These are phyloP conservation scores for Metschnikowia matae DNA, from an alignment of 805 yeast species.

Conservation along the genomic window DNA sequence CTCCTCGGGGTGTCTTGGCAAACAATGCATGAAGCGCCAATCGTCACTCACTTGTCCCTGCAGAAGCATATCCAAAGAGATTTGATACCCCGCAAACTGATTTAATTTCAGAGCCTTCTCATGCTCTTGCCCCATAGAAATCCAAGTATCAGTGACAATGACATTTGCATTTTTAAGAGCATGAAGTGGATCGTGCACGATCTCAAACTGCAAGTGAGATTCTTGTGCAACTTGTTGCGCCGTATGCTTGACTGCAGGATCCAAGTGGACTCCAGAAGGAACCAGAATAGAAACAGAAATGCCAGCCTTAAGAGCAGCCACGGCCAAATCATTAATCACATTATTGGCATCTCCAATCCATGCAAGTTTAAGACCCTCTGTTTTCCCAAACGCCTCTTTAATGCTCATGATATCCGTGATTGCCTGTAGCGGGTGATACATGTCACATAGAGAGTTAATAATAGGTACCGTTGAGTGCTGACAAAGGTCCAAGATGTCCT, in stretches of 20 bases:
- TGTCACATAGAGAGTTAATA: constrained; percentile 90
- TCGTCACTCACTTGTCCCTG: constrained; percentile 54
- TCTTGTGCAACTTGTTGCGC: constrained; percentile 50
- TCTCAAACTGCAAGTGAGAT: constrained; percentile 37
- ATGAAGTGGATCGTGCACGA: constrained; percentile 66
- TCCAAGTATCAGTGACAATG: constrained; percentile 93
- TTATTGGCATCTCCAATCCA: constrained; percentile 98
- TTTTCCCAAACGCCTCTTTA: constrained; percentile 64
- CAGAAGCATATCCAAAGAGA: constrained; percentile 59
- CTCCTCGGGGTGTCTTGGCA: constrained; percentile 94
- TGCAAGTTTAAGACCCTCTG: constrained; percentile 66
- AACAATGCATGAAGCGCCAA: constrained; percentile 96
- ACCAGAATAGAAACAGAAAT: constrained; percentile 81
- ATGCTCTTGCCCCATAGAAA: constrained; percentile 95
- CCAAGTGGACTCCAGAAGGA: constrained; percentile 70
- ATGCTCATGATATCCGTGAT: constrained; percentile 87
- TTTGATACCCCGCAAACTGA: constrained; percentile 85
- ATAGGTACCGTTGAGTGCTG: constrained; percentile 84
- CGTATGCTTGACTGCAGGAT: constrained; percentile 45
- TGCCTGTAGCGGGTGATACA: constrained; percentile 92
- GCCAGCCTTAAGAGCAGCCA: constrained; percentile 82
- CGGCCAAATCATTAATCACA: constrained; percentile 87
- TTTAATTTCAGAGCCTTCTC: constrained; percentile 67
- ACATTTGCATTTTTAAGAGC: constrained; percentile 77
- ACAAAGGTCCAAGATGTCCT: constrained; percentile 74